Percentiles rank a stretch among this genome's conserved stretches.
Conservation (phyloP, 495 filamentous ascomycete genomes). For the Aspergillus sclerotioniger region DNA sequence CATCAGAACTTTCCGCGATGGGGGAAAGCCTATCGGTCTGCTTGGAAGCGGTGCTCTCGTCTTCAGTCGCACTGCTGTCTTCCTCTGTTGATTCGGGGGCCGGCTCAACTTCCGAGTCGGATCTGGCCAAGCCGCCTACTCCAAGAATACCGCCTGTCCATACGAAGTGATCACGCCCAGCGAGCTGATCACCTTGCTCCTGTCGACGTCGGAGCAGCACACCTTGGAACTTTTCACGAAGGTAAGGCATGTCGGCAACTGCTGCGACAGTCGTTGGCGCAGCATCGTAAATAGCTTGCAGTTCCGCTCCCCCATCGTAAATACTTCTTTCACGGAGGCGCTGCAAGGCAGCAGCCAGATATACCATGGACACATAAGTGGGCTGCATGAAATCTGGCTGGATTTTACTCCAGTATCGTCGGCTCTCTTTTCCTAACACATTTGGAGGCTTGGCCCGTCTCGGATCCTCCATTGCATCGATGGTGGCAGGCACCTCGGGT, state of each 20-base stretch:
- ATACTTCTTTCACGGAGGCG: slow-evolving; percentile 41
- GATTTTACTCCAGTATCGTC: slow-evolving; percentile 35
- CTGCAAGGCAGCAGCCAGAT: slow-evolving; percentile 48
- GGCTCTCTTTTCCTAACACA: slow-evolving; percentile 30
- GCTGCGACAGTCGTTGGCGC: slow-evolving; percentile 53
- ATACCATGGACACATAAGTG: slow-evolving; percentile 53
- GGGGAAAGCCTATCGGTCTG: neutral
- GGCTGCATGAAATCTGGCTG: slow-evolving; percentile 46
- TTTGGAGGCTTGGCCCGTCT: slow-evolving; percentile 18
- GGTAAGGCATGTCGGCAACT: slow-evolving; percentile 52
- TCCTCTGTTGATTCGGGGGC: neutral
- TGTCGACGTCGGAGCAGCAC: slow-evolving; percentile 32
- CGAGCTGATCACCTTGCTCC: slow-evolving; percentile 11
- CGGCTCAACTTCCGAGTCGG: slow-evolving; percentile 4
- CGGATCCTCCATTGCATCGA: slow-evolving; percentile 24
- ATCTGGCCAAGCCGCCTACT: slow-evolving; percentile 20
- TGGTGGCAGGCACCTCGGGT: slow-evolving; percentile 24
- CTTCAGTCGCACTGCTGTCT: neutral
- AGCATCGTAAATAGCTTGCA: slow-evolving; percentile 32
- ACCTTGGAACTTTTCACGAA: slow-evolving; percentile 43
- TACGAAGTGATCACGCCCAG: slow-evolving; percentile 19
- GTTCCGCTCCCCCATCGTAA: slow-evolving; percentile 22
- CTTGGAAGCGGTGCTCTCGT: neutral
- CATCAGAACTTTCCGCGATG: neutral
- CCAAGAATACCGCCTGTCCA: slow-evolving; percentile 35